phyloP scores from a whole-genome alignment of 2,329 filamentous ascomycete species.

The Botrytis medusae region DNA sequence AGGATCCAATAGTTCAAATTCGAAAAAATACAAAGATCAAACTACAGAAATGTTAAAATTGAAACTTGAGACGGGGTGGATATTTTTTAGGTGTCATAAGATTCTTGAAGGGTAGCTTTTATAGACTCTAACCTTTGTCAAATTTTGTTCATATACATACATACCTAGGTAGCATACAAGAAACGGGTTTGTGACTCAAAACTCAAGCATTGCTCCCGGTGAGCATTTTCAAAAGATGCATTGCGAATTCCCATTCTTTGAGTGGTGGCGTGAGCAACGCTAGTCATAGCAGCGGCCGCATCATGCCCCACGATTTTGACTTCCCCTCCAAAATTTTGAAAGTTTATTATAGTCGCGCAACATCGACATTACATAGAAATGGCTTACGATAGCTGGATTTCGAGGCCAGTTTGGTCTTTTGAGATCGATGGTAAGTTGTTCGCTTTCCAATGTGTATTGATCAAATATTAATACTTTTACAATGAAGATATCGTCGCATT shows the following conservation, averaged over 20 bases:
- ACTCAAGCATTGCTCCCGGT: background rate
- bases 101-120: background rate
- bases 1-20: background rate
- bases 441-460: background rate
- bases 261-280: slow-evolving; percentile 4
- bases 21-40: background rate
- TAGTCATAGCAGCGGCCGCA: slow-evolving; percentile 6
- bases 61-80: background rate
- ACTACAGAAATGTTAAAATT: background rate
- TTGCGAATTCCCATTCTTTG: background rate
- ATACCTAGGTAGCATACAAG: too few relatives aligned
- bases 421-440: slow-evolving; percentile 27
- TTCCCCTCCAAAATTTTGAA: slow-evolving; percentile 21
- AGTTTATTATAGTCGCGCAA: background rate
- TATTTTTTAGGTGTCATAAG: background rate
- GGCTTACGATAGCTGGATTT: slow-evolving; percentile 22
- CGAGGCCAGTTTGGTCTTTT: slow-evolving; percentile 26
- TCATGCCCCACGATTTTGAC: slow-evolving; percentile 6
- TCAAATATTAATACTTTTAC: slow-evolving; percentile 4
- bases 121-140: too few relatives aligned
- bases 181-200: background rate
- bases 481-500: slow-evolving; percentile 35
- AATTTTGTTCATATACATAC: too few relatives aligned
- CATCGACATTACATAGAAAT: slow-evolving; percentile 14
- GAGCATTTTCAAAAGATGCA: background rate